Evolutionary conservation across 2,329 filamentous ascomycete species (phyloP).

Genomic region (Grosmannia penicillata): DNA sequence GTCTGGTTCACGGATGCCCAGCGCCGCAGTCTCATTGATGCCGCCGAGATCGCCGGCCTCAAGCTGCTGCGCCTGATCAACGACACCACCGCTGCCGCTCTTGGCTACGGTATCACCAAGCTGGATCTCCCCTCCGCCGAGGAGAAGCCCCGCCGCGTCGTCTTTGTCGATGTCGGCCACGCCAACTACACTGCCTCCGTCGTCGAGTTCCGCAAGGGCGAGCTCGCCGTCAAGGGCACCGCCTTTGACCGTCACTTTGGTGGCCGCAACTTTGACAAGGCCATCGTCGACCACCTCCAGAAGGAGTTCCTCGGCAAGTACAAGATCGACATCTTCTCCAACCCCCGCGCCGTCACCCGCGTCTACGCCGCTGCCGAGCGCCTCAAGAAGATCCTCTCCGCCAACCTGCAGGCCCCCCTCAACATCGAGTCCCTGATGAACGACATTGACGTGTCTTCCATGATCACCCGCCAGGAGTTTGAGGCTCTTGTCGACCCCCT

Average conservation of each 20-base stretch:
- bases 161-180: conserved; percentile 90
- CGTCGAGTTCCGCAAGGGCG: conserved; percentile 94
- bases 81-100: conserved; percentile 88
- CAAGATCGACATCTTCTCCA: conserved; percentile 88
- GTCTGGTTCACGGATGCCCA: conserved; percentile 96
- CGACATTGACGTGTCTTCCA: conserved; percentile 76
- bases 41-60: conserved; percentile 82
- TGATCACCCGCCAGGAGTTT: conserved; percentile 88
- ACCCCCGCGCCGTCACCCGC: conserved; percentile 79
- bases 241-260: conserved; percentile 93
- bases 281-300: conserved; percentile 84
- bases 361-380: conserved; percentile 85
- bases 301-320: conserved; percentile 95
- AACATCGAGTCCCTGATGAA: conserved; percentile 99
- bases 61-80: conserved; percentile 93
- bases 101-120: conserved; percentile 97
- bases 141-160: conserved; percentile 82
- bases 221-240: conserved; percentile 84
- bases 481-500: conserved; percentile 82
- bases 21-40: conserved; percentile 77
- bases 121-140: conserved; percentile 76
- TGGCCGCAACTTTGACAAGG: conserved; percentile 93
- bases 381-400: conserved; percentile 95
- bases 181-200: conserved; percentile 90
- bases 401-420: conserved; percentile 80